Percentiles rank a stretch among this genome's conserved stretches.
Evolutionary conservation across 1,284 basidiomycete genomes (phyloP).

Genomic region (Inonotus hispidus): DNA sequence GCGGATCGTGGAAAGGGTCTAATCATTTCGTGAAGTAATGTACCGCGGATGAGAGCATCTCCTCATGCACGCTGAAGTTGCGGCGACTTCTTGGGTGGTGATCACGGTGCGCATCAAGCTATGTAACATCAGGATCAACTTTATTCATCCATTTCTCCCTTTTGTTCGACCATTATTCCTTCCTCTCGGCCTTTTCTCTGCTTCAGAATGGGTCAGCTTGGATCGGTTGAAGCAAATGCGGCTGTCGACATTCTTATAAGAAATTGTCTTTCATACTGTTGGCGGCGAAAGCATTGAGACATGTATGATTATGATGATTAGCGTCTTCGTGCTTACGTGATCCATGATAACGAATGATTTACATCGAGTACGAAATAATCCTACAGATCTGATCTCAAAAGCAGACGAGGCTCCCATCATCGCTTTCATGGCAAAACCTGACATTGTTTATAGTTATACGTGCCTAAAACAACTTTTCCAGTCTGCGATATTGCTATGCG

Average conservation of each 20-base stretch:
- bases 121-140: neutral
- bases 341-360: neutral
- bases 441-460: conserved; percentile 9
- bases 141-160: conserved; percentile 5
- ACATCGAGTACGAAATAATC: neutral
- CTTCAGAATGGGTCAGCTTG: neutral
- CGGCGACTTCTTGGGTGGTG: too few species aligned
- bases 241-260: conserved; percentile 1
- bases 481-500: too few species aligned
- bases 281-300: neutral
- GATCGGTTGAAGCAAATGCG: conserved; percentile 3
- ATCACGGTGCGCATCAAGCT: too few species aligned
- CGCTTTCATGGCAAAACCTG: conserved; percentile 4
- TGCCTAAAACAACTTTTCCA: too few species aligned
- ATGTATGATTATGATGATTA: neutral
- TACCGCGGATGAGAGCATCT: too few species aligned
- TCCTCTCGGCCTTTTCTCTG: conserved; percentile 1
- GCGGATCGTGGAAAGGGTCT: too few species aligned
- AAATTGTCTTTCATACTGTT: neutral
- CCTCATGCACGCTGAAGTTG: too few species aligned
- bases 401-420: conserved; percentile 1
- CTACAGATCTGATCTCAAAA: conserved; percentile 1
- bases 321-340: too few species aligned
- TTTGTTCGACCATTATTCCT: conserved; percentile 3
- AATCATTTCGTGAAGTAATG: too few species aligned